Percentiles rank a stretch among this genome's conserved stretches.
Evolutionary conservation across 2,329 filamentous ascomycete species (phyloP).

Genomic region (Thelonectria rubi): DNA sequence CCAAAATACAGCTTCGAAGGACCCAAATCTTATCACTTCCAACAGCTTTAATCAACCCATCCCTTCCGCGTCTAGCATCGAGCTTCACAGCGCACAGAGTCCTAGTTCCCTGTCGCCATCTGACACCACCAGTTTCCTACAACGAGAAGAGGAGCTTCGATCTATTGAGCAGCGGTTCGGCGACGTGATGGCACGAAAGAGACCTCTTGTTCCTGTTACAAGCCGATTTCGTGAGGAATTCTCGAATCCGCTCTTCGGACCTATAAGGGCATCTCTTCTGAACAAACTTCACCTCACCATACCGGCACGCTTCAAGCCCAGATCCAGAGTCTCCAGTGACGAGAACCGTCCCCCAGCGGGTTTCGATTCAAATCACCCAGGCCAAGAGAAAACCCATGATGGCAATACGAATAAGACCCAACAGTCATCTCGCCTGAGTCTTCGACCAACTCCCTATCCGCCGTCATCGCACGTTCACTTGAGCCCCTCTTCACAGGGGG

Average conservation of each 20-base stretch:
- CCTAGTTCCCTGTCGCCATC: slow-evolving; percentile 39
- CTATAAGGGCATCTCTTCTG: slow-evolving; percentile 44
- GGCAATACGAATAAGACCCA: slow-evolving; percentile 20
- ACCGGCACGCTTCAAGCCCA: slow-evolving; percentile 42
- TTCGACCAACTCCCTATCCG: slow-evolving; percentile 25
- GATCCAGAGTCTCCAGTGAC: slow-evolving; percentile 16
- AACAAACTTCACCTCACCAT: slow-evolving; percentile 49
- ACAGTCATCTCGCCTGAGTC: slow-evolving; percentile 30
- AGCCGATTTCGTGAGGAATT: slow-evolving; percentile 57
- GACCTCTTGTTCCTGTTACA: slow-evolving; percentile 40
- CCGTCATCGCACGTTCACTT: slow-evolving; percentile 20
- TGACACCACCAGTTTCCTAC: slow-evolving; percentile 50
- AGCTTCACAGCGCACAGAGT: neutral
- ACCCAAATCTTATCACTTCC: slow-evolving; percentile 38
- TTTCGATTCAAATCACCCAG: neutral
- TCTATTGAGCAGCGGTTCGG: slow-evolving; percentile 54
- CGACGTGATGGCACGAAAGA: slow-evolving; percentile 44
- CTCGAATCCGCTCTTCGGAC: slow-evolving; percentile 16
- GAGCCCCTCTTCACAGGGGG: slow-evolving; percentile 21
- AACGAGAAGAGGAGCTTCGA: slow-evolving; percentile 50
- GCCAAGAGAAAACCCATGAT: neutral
- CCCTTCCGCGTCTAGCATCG: neutral
- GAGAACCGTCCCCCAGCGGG: neutral
- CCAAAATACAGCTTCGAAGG: slow-evolving; percentile 35
- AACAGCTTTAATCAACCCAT: slow-evolving; percentile 31